Evolutionary conservation across 148 eudicot species (phyloP), one percentile per base, ranked within the genome.

Genomic region (Diospyros lotus): DNA sequence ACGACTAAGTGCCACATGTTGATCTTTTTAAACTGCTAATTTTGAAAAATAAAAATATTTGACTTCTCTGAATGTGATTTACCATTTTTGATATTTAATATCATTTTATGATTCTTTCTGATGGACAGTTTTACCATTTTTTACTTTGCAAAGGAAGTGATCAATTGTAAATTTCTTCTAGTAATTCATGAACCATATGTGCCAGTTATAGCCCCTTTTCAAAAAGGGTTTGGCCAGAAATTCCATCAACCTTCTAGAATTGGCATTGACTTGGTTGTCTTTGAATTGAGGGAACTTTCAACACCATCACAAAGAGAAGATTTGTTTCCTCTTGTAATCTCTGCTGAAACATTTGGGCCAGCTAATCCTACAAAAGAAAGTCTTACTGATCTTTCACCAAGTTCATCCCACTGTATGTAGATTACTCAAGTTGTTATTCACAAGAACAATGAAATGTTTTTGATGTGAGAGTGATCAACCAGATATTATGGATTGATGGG

Each of bases 91-190:
- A 3, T 71, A 52, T n/a, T 55, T 41, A 60, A 44, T 5, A 2
- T 78, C 12, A 40, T 40, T 38, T 64, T 58, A 18, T 64, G 12
- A 40, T 71, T 43, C 48, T 38, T 61, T 77, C 64, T 54, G 39
- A 58, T 74, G 59, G 59, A 74, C 89, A 93, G 97, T 64, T 87
- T 93, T 44, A 93, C 91, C 4, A 80, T 93, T 58, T 83, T 79
- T 77, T 91, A 88, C 82, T 93, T 91, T 76, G 98, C 90, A 40
- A 93, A 89, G 81, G 90, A 91, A 79, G 93, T 84, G 76, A 48
- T 60, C 40, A 79, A 82, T 17, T 81, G 89, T 67, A 83, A 50
- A 51, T 83, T 93, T 58, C 75, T 73, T 76, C 89, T 91, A 13
- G 39, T 84, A 46, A 79, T 43, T 83, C 86, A 86, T n/a, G 85